Base-by-base conservation (phyloP, 2,329 filamentous ascomycete genomes). In the Microsporum audouinii region DNA sequence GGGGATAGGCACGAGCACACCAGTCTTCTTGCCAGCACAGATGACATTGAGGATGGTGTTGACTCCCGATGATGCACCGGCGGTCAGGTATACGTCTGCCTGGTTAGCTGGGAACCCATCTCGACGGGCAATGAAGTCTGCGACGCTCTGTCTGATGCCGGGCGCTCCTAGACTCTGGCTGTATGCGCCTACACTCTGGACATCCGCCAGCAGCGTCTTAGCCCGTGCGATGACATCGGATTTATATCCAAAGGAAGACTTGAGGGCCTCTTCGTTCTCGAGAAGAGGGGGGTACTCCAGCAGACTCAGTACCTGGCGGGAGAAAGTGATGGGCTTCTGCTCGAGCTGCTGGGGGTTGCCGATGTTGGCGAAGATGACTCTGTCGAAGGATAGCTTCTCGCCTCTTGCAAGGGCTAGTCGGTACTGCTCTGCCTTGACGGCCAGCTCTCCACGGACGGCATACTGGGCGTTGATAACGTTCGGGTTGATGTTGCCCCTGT, bases 311-410 rank as follows among this genome's bases (percentile, higher is more conserved):
- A 99, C 94, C 78, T 99, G 92, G 68, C 94, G 87, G 84, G 99
- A 96, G 82, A 96, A 99, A 68, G 94, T 99, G 70, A 99, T 92
- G 70, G 94, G 94, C 81, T 97, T 95, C 82, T 99, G 94, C 78
- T 96, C 94, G 65, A 99, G 85, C 78, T 99, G 94, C 77, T 99
- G 94, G 2, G 94, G 94, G 80, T 99, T 99, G 72, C 94, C 94
- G 71, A 99, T 99, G 79, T 99, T 99, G 77, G 94, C 94, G 65
- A 89, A 91, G 78, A 99, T 92, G 75, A 99, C 87, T 63, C 90
- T 83, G 69, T 89, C 81, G 76, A 99, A 99, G 57, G 94, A 92
- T 58, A 97, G 81, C 51, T 38, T 51, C 23, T 27, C 33, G n/a
- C 27, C 34, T 70, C 74, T 73, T 64, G 74, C 71, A 64, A 96